phyloP scores from a whole-genome alignment of 108 stramenopile species.

The Nannochloropsis gaditana region DNA sequence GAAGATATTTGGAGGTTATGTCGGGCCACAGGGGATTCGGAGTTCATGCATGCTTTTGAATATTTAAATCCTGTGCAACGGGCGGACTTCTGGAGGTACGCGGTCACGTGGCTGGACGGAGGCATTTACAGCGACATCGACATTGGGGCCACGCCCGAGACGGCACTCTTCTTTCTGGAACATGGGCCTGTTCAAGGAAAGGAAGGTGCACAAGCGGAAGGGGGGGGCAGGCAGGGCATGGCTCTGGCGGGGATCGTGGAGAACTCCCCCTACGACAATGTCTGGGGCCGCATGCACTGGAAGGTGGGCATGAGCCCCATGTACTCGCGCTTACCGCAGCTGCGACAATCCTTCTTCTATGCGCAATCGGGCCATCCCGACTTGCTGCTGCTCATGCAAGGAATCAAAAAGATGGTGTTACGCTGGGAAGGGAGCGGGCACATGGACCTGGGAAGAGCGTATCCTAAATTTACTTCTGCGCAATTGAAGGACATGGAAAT shows the following conservation, averaged over 20 bases:
- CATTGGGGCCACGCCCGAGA: background rate
- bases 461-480: background rate
- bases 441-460: conserved; percentile 15
- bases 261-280: background rate
- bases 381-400: background rate
- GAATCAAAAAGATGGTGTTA: background rate
- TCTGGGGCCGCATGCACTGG: conserved; percentile 5
- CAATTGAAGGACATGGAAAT: background rate
- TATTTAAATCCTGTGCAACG: background rate
- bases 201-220: background rate
- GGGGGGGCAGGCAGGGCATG: background rate
- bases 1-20: conserved; percentile 7
- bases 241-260: background rate
- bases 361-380: background rate
- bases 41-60: background rate
- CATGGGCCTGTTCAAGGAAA: background rate
- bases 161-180: background rate
- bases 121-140: background rate
- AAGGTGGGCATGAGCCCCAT: background rate
- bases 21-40: background rate
- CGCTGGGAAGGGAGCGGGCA: background rate
- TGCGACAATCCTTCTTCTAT: background rate
- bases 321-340: background rate
- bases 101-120: background rate
- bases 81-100: background rate